Evolutionary conservation across 495 filamentous ascomycete genomes (phyloP).

Genomic region (Penicillium herquei): DNA sequence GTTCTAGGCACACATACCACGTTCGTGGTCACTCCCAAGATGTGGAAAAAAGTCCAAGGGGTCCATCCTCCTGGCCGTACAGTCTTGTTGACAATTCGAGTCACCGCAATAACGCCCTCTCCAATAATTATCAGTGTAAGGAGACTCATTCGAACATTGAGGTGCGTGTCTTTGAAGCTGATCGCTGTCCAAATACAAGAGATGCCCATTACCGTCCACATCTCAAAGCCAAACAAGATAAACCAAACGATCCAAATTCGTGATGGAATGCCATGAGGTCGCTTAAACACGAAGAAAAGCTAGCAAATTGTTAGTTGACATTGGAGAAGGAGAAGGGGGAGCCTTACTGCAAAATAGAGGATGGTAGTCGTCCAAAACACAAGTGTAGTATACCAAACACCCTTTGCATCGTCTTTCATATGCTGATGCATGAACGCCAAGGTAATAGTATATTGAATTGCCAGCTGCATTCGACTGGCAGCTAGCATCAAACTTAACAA

Average conservation of each 20-base stretch:
- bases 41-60: slow-evolving; percentile 49
- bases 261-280: slow-evolving; percentile 18
- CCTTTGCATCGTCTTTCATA: slow-evolving; percentile 30
- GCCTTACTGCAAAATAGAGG: slow-evolving; percentile 51
- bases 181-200: slow-evolving; percentile 55
- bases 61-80: slow-evolving; percentile 52
- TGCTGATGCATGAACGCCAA: slow-evolving; percentile 37
- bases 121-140: slow-evolving; percentile 70
- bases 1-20: slow-evolving; percentile 36
- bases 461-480: slow-evolving; percentile 55
- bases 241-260: slow-evolving; percentile 60
- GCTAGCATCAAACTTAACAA: slow-evolving; percentile 56
- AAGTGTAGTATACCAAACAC: slow-evolving; percentile 39
- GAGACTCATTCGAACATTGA: slow-evolving; percentile 64
- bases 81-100: slow-evolving; percentile 55
- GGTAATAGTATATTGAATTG: slow-evolving; percentile 56
- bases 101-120: slow-evolving; percentile 58
- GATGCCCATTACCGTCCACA: slow-evolving; percentile 50
- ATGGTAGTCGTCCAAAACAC: slow-evolving; percentile 41
- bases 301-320: slow-evolving; percentile 10
- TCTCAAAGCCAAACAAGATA: slow-evolving; percentile 55
- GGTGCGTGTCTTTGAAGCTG: slow-evolving; percentile 63
- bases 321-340: slow-evolving; percentile 8
- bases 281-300: slow-evolving; percentile 42
- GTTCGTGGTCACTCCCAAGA: slow-evolving; percentile 43